phyloP scores from a whole-genome alignment of 345 rosid genomes.

The Lenwebbia sp. region DNA sequence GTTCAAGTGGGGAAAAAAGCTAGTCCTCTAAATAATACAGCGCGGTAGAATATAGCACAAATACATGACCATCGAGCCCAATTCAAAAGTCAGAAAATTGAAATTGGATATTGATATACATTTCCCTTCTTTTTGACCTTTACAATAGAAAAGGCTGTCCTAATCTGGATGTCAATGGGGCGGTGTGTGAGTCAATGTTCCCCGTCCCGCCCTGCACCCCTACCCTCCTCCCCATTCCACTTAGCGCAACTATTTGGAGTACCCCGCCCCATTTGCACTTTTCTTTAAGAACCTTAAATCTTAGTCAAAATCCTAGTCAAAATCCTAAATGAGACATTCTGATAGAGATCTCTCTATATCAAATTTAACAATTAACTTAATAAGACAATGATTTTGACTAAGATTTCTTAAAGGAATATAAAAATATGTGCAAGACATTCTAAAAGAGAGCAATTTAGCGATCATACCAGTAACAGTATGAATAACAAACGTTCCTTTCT shows the following conservation, averaged over 20 bases:
- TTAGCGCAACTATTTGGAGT: background rate
- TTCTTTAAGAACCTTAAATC: background rate
- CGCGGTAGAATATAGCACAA: background rate
- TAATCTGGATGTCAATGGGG: background rate
- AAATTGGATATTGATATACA: background rate
- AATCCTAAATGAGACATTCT: background rate
- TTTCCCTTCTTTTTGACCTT: background rate
- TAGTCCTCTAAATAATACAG: background rate
- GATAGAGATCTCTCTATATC: background rate
- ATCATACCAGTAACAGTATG: background rate
- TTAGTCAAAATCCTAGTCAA: background rate
- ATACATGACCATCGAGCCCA: background rate
- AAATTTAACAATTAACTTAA: background rate
- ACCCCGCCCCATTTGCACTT: background rate
- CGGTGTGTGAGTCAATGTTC: background rate
- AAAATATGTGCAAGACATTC: background rate
- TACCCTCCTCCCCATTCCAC: background rate
- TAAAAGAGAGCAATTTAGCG: background rate
- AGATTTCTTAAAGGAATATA: background rate
- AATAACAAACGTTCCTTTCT: background rate
- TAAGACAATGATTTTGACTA: background rate
- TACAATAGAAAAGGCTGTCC: background rate
- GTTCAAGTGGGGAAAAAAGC: background rate
- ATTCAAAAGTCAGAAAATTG: background rate
- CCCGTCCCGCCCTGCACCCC: background rate